A percentile compares a stretch with the other conserved stretches of the same genome.
Evolutionary conservation across 495 filamentous ascomycete genomes (phyloP).

Genomic region (Penicillium silybi): DNA sequence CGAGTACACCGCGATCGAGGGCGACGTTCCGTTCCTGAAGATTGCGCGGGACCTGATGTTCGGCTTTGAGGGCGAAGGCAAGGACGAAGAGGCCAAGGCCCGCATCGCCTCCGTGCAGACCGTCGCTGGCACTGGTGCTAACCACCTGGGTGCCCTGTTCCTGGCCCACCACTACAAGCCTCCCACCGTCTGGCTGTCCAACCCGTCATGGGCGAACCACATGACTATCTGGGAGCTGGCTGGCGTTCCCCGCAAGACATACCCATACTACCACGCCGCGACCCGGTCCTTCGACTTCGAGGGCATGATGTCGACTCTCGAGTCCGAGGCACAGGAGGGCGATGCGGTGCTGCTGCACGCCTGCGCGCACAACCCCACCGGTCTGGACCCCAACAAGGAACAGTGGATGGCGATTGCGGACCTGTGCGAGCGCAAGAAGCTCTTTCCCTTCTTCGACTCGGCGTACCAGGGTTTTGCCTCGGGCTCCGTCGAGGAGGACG

Average conservation of each 20-base stretch:
- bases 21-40: constrained; percentile 40
- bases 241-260: constrained; percentile 41
- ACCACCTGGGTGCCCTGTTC: constrained; percentile 86
- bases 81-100: constrained; percentile 29
- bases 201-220: constrained; percentile 50
- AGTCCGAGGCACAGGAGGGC: constrained; percentile 38
- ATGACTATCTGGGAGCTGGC: constrained; percentile 45
- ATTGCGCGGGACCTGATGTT: constrained; percentile 47
- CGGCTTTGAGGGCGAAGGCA: constrained; percentile 34
- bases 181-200: constrained; percentile 43
- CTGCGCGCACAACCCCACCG: constrained; percentile 56
- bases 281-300: constrained; percentile 46
- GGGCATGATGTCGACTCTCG: constrained; percentile 45
- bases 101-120: constrained; percentile 58
- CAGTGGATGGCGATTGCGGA: constrained; percentile 53
- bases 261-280: constrained; percentile 47
- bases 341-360: constrained; percentile 49
- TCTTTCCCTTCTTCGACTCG: constrained; percentile 55
- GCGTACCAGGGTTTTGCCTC: constrained; percentile 57
- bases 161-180: constrained; percentile 55
- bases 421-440: constrained; percentile 45
- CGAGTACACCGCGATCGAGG: constrained; percentile 48
- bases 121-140: constrained; percentile 88
- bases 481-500: constrained; percentile 49
- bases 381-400: constrained; percentile 48